Conservation (phyloP, 148 eudicot species). For the Simmondsia chinensis region DNA sequence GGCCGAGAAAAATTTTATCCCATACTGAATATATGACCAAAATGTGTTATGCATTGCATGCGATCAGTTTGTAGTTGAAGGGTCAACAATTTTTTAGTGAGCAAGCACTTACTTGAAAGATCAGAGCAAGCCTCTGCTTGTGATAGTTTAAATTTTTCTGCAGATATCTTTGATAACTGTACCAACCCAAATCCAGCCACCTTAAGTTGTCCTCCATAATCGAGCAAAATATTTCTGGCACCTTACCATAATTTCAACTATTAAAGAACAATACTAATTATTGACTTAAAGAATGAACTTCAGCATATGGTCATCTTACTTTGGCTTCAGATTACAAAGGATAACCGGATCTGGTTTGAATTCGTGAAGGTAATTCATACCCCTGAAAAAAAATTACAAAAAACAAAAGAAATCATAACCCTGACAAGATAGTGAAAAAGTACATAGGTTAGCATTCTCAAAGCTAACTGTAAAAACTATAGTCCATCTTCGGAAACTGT, state of each 20-base stretch:
- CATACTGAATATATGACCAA: too few relatives aligned
- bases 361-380: constrained; percentile 91
- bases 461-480: neutral
- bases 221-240: constrained; percentile 99
- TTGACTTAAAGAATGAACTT: constrained; percentile 11
- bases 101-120: constrained; percentile 48
- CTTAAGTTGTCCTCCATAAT: constrained; percentile 79
- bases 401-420: constrained; percentile 8
- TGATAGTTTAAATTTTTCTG: constrained; percentile 58
- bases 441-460: too few relatives aligned
- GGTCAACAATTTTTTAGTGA: neutral
- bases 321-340: constrained; percentile 84
- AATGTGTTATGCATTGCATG: too few relatives aligned
- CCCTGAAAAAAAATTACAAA: constrained; percentile 42
- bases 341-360: constrained; percentile 86
- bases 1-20: too few relatives aligned
- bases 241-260: constrained; percentile 82
- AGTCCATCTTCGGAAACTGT: too few relatives aligned
- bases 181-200: constrained; percentile 86
- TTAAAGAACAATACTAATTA: constrained; percentile 35
- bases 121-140: constrained; percentile 41
- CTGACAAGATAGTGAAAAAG: too few relatives aligned
- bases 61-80: too few relatives aligned
- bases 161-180: constrained; percentile 58
- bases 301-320: constrained; percentile 75